Conservation (phyloP, 768 basidiomycete genomes). For the Boletales sp. region DNA sequence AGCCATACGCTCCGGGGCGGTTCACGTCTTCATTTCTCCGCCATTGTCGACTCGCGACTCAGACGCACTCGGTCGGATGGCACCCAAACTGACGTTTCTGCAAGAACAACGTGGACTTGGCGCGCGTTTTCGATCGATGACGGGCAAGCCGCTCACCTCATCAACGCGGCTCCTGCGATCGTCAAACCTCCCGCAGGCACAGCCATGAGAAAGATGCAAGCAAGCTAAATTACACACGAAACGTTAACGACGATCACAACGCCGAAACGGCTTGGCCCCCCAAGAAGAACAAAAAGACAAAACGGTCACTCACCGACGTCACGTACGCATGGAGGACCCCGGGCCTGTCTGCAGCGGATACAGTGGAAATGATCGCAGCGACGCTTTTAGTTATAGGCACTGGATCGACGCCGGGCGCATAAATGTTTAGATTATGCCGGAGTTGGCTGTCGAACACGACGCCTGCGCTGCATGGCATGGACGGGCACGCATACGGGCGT, state of each 20-base stretch:
- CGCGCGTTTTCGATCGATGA: neutral
- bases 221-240: neutral
- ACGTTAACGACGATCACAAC: neutral
- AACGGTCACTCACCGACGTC: conserved; percentile 2
- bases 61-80: neutral
- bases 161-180: conserved; percentile 6
- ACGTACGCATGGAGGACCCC: conserved; percentile 12
- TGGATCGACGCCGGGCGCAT: conserved; percentile 8
- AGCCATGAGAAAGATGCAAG: conserved; percentile 11
- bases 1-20: no score
- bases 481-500: no score
- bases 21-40: neutral
- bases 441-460: conserved; percentile 9
- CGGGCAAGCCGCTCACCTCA: conserved; percentile 1
- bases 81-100: conserved; percentile 8
- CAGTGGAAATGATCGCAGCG: conserved; percentile 6
- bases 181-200: conserved; percentile 11
- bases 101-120: no score
- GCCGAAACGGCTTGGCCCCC: no score
- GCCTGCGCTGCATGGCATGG: neutral
- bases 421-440: conserved; percentile 4
- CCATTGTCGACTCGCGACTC: neutral
- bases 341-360: conserved; percentile 1
- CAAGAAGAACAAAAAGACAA: neutral
- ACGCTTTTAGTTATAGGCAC: conserved; percentile 5